Conservation (phyloP, 2,329 filamentous ascomycete genomes). For the Pestalotiopsis fici region DNA sequence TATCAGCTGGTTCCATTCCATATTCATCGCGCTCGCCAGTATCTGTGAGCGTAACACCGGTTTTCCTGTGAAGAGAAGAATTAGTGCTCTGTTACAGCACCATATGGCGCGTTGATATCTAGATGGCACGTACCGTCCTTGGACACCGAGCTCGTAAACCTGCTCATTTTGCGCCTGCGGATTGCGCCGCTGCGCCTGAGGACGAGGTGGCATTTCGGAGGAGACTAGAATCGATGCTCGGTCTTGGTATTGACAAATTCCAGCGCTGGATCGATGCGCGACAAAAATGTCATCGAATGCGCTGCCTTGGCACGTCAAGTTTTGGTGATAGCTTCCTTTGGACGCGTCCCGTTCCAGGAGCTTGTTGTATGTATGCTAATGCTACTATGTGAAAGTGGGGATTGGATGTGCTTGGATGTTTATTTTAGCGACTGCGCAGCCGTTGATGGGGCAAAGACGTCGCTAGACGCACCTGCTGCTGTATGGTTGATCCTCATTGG, state of each 20-base stretch:
- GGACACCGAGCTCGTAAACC: slow-evolving; percentile 50
- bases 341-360: background rate
- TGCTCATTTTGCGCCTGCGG: slow-evolving; percentile 42
- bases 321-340: background rate
- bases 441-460: background rate
- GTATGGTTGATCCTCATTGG: background rate
- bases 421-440: background rate
- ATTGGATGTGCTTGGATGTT: background rate
- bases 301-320: background rate
- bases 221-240: background rate
- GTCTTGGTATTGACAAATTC: no score
- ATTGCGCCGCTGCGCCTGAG: slow-evolving; percentile 35
- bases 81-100: background rate
- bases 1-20: slow-evolving; percentile 86
- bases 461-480: background rate
- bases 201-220: slow-evolving; percentile 38
- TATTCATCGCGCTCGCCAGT: slow-evolving; percentile 82
- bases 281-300: background rate
- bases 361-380: background rate
- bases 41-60: slow-evolving; percentile 79
- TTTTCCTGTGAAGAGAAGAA: slow-evolving; percentile 69
- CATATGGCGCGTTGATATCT: background rate
- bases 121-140: slow-evolving; percentile 43
- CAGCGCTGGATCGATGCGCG: background rate
- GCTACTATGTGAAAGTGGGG: background rate